These are phyloP conservation scores for Pseudogymnoascus sp. DNA, from an alignment of 2,329 filamentous ascomycete species.

Conservation along the genomic window DNA sequence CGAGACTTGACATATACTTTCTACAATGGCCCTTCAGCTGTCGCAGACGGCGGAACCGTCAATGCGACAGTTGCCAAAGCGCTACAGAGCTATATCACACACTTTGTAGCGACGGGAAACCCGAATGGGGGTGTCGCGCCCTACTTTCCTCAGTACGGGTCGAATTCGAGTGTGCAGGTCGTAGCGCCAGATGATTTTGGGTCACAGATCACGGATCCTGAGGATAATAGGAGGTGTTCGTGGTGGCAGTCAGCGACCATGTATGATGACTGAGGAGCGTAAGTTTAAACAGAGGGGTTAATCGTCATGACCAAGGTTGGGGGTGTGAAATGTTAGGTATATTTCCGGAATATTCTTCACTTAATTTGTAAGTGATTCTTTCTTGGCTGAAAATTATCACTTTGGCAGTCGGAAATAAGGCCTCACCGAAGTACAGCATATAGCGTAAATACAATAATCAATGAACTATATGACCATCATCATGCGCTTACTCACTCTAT, in stretches of 20 bases:
- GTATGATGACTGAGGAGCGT: neutral
- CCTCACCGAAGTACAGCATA: neutral
- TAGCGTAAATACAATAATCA: neutral
- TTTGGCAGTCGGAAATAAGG: neutral
- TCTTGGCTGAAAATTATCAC: neutral
- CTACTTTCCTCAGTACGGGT: conserved; percentile 20
- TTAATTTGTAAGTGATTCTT: neutral
- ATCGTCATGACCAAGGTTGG: neutral
- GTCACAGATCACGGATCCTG: neutral
- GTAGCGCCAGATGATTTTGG: neutral
- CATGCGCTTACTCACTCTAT: neutral
- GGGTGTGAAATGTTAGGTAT: neutral
- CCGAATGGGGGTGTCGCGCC: conserved; percentile 22
- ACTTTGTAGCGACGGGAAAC: conserved; percentile 27
- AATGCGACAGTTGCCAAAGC: conserved; percentile 26
- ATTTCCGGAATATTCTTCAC: neutral
- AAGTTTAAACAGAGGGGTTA: neutral
- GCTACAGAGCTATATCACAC: conserved; percentile 31
- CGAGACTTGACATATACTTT: conserved; percentile 44
- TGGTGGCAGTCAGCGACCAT: neutral
- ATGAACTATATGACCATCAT: neutral
- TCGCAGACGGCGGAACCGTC: conserved; percentile 14
- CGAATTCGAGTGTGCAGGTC: conserved; percentile 8
- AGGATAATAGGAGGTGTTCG: neutral
- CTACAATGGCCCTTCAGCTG: conserved; percentile 32